Evolutionary conservation across 371 early-diverging fungal genomes (phyloP), one percentile per base, ranked within the genome.

Genomic region (Paraphysoderma sedebokerense): DNA sequence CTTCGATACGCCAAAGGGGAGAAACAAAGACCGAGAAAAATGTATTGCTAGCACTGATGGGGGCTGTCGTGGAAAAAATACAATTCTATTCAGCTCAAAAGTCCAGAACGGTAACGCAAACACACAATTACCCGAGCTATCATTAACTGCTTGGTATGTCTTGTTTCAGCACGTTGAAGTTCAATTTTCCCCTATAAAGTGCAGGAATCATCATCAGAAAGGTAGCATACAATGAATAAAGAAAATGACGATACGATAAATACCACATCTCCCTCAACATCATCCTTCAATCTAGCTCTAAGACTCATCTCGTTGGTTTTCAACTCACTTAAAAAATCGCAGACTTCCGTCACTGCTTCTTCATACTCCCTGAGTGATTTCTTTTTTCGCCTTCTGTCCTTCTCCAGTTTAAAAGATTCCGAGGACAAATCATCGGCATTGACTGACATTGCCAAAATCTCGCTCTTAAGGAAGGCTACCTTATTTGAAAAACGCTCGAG

Each of bases 31-130:
- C 5, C 91, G 78, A 46, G 77, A 75, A 48, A 89, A 66, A 42
- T 89, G 88, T 1, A 90, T 67, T 47, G 77, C 79, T 20, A 89
- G 66, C 15, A 73, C 65, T 13, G 60, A 64, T 3, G 76, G 81
- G 30, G 68, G 67, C 57, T 62, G 61, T 19, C 30, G 3, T n/a
- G n/a, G 45, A n/a, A 26, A 20, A 46, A n/a, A 19, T 20, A 32
- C 12, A 13, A 9, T 12, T 29, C 30, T 22, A 32, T 28, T 4
- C n/a, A 7, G 6, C 19, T 31, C 20, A 44, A n/a, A 7, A 27
- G 37, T 9, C 5, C 20, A 35, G 9, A 33, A 11, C 5, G 2
- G 26, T 26, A 32, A 53, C 38, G 5, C 13, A 40, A 19, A 9
- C 48, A n/a, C n/a, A n/a, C 9, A 6, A 31, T 17, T 31, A 53